Conservation (phyloP, 176 grass and related monocot species). For the Oryza rufipogon region DNA sequence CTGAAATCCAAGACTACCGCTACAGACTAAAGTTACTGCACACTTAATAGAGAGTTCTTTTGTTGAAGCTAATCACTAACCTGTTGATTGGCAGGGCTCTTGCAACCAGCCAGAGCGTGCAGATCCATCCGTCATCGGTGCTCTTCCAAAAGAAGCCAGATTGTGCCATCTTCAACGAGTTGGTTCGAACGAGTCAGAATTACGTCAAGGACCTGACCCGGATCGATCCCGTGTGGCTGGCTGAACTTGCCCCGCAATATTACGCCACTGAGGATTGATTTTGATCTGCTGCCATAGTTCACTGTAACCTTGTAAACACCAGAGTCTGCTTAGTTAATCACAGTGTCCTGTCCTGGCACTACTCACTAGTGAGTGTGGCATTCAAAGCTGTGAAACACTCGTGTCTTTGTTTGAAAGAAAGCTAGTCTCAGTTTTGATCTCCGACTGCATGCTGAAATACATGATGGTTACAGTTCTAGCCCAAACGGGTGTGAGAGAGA, state of each 20-base stretch:
- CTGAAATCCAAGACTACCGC: not conserved
- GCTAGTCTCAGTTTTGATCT: not conserved
- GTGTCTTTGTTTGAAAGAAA: not conserved
- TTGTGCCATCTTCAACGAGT: conserved; percentile 83
- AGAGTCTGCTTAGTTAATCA: not conserved
- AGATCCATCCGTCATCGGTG: conserved; percentile 92
- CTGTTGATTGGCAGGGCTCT: conserved; percentile 56
- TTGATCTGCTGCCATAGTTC: not conserved
- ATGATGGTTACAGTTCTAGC: not conserved
- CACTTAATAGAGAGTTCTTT: not conserved
- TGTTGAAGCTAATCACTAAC: not conserved
- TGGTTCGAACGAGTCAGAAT: conserved; percentile 71
- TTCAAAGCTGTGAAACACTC: too few relatives aligned
- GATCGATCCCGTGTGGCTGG: conserved; percentile 84
- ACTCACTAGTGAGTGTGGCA: not conserved
- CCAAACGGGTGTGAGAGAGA: not conserved
- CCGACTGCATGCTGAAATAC: not conserved
- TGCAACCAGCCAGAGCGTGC: conserved; percentile 66
- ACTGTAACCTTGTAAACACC: not conserved
- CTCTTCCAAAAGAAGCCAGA: conserved; percentile 72
- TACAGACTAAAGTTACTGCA: not conserved
- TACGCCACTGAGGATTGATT: conserved; percentile 63
- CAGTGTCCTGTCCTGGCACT: not conserved
- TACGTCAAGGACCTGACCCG: conserved; percentile 77
- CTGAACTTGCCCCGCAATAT: conserved; percentile 83